These are phyloP conservation scores for Tolypocladium tundrense DNA, from an alignment of 2,329 filamentous ascomycete species.

Conservation along the genomic window DNA sequence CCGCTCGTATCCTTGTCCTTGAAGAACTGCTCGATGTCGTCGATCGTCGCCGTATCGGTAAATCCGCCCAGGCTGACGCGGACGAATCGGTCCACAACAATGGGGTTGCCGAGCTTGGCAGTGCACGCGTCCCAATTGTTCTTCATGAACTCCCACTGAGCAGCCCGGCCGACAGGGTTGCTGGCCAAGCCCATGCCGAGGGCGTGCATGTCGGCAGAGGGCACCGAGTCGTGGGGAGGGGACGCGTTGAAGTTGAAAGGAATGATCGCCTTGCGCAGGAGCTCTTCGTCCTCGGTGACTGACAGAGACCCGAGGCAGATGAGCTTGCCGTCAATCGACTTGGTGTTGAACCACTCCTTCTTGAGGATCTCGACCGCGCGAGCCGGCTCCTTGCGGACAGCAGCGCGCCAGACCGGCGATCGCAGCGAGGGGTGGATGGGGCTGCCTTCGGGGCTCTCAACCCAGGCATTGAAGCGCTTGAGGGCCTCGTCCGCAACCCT, in stretches of 20 bases:
- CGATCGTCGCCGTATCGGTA: constrained; percentile 54
- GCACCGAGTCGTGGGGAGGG: constrained; percentile 53
- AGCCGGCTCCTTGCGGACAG: constrained; percentile 59
- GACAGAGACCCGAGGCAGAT: constrained; percentile 71
- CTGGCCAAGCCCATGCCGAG: constrained; percentile 62
- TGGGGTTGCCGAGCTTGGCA: constrained; percentile 67
- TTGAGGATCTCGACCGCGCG: constrained; percentile 64
- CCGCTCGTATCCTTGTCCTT: constrained; percentile 72
- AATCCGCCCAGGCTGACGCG: constrained; percentile 71
- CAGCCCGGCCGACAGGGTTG: constrained; percentile 62
- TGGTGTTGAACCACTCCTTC: constrained; percentile 73
- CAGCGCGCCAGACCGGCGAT: constrained; percentile 68
- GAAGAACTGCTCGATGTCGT: constrained; percentile 81
- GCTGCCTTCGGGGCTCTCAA: constrained; percentile 53
- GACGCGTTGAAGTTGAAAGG: constrained; percentile 68
- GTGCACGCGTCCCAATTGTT: constrained; percentile 69
- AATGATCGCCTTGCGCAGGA: constrained; percentile 57
- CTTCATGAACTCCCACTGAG: constrained; percentile 81
- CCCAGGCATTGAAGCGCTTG: constrained; percentile 72
- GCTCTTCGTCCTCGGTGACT: constrained; percentile 54
- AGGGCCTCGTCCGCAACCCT: constrained; percentile 64
- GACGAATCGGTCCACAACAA: constrained; percentile 83
- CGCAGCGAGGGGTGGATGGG: constrained; percentile 76
- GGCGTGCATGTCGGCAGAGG: constrained; percentile 78
- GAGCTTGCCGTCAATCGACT: constrained; percentile 84